These are phyloP conservation scores for Pseudocercospora macadamiae DNA, from an alignment of 2,329 filamentous ascomycete genomes.

Conservation along the genomic window DNA sequence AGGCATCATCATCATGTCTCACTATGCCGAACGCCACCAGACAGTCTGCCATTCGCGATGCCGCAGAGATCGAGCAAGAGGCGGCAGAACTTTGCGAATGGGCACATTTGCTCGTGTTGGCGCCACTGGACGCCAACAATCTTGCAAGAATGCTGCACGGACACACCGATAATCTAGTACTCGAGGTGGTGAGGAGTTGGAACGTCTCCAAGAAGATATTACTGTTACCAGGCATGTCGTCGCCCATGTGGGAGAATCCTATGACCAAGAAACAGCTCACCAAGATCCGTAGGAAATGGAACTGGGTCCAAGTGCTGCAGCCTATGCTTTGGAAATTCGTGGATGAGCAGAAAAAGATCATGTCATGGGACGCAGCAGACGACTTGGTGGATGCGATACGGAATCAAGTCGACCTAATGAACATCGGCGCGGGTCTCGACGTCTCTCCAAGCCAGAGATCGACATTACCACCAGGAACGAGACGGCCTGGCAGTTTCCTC, in stretches of 20 bases:
- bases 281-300: constrained; percentile 82
- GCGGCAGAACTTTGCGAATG: constrained; percentile 76
- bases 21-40: constrained; percentile 37
- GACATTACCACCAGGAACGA: constrained; percentile 40
- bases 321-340: constrained; percentile 81
- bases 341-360: constrained; percentile 51
- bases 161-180: constrained; percentile 75
- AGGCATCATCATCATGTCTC: constrained; percentile 36
- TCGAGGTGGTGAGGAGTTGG: constrained; percentile 84
- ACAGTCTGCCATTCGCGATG: constrained; percentile 26
- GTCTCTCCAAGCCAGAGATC: constrained; percentile 38
- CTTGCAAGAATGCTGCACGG: constrained; percentile 87
- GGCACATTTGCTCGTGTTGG: constrained; percentile 84
- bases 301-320: constrained; percentile 79
- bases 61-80: constrained; percentile 41
- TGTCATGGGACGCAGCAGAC: constrained; percentile 63
- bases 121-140: constrained; percentile 81
- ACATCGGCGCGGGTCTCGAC: constrained; percentile 72
- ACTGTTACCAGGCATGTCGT: constrained; percentile 85
- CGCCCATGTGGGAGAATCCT: constrained; percentile 86
- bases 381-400: constrained; percentile 75
- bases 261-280: constrained; percentile 84
- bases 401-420: constrained; percentile 75
- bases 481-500: constrained; percentile 49
- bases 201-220: constrained; percentile 82